Evolutionary conservation across 2,329 filamentous ascomycete genomes (phyloP).

Genomic region (Aureobasidium pullulans): DNA sequence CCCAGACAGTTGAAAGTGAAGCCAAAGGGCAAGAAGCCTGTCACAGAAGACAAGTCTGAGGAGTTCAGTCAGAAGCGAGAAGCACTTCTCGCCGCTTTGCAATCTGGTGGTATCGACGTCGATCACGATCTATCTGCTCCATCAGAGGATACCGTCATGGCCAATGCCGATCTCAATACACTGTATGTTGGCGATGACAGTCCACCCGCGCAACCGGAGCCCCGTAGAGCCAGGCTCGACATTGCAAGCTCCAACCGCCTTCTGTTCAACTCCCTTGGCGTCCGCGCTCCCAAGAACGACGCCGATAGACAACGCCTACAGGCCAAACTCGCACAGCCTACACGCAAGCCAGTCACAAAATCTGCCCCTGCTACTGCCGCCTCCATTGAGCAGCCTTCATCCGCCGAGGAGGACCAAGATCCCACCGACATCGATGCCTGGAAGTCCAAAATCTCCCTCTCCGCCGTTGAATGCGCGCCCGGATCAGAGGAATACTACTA

Average conservation of each 20-base stretch:
- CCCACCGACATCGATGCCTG: slow-evolving; percentile 56
- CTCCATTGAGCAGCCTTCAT: slow-evolving; percentile 23
- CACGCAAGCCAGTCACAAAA: slow-evolving; percentile 9
- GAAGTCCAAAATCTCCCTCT: slow-evolving; percentile 65
- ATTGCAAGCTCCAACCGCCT: slow-evolving; percentile 59
- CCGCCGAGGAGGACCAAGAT: slow-evolving; percentile 19
- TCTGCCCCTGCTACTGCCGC: slow-evolving; percentile 12
- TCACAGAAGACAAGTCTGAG: slow-evolving; percentile 25
- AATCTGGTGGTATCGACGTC: slow-evolving; percentile 46
- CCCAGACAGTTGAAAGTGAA: slow-evolving; percentile 15
- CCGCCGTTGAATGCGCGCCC: slow-evolving; percentile 78
- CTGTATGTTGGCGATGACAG: neutral
- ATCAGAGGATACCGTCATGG: neutral
- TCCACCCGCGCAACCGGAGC: slow-evolving; percentile 13
- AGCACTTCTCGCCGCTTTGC: slow-evolving; percentile 45
- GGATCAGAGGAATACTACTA: slow-evolving; percentile 51
- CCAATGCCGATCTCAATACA: neutral
- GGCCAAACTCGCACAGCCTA: slow-evolving; percentile 37
- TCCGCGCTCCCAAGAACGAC: slow-evolving; percentile 61
- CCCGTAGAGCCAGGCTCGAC: slow-evolving; percentile 42
- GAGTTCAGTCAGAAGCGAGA: slow-evolving; percentile 46
- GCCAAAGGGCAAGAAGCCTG: neutral
- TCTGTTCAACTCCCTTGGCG: slow-evolving; percentile 64
- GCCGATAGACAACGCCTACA: slow-evolving; percentile 59
- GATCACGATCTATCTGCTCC: neutral